Evolutionary conservation across 179 eudicot genomes (phyloP), one percentile per base, ranked within the genome.

Genomic region (Spinacia oleracea): DNA sequence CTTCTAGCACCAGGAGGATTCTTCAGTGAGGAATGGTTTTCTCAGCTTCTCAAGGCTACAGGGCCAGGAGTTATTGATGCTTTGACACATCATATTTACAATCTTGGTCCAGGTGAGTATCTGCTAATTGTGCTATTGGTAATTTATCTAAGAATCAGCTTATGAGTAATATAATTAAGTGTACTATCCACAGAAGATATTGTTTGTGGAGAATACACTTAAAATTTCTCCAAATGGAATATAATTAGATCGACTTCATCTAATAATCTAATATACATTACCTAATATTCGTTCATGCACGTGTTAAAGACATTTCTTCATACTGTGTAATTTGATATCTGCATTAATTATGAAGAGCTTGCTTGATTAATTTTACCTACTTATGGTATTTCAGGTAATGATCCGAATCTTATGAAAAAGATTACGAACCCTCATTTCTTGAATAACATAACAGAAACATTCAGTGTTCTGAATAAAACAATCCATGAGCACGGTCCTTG

Each of bases 1-100:
- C 78, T 93, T 25, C 74, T 96, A 81, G 99, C 98, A 46, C 99
- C 99, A 0, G 97, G 98, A 83, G 99, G 99, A 70, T 96, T 96
- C 81, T 96, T 87, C 58, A 89, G 87, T 42, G 77, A 91, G 83
- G 56, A 79, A 43, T 96, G 99, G 99, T 96, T 79, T 81, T 76
- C 85, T 82, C 78, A 84, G 83, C 87, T 96, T 73, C 99, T 96
- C 78, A 75, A 86, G 64, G 84, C 78, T 79, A 85, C 99, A 9
- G 99, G 96, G 25, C 79, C 92, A 7, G 78, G 59, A 11, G 90
- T 90, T 23, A 86, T 94, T 70, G 66, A 91, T 79, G 91, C 83
- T 38, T 51, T 96, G 79, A 87, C 98, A 1, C 94, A 88, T 86
- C 99, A 96, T 84, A 83, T 96, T 64, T 96, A 96, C 82, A 91